Percentiles rank a stretch among this genome's conserved stretches.
phyloP scores from a whole-genome alignment of 2,329 filamentous ascomycete genomes.

The Colletotrichum sojae region DNA sequence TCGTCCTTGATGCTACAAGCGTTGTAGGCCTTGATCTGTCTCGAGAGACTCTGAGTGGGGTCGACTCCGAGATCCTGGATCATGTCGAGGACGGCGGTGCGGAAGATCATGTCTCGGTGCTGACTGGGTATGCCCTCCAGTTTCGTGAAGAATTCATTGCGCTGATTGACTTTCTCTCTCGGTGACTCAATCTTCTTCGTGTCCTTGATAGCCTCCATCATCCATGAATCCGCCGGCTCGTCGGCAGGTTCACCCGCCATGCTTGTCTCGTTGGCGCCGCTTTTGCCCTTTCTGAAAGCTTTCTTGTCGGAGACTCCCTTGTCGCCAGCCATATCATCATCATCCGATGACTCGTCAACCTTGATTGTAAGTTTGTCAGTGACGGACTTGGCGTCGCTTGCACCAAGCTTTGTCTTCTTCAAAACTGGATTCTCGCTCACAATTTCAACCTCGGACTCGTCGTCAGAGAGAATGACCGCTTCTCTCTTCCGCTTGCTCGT shows the following conservation, averaged over 20 bases:
- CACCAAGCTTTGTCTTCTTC: not conserved
- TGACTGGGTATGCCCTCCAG: not conserved
- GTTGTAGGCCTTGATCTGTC: constrained; percentile 13
- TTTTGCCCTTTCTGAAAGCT: not conserved
- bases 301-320: not conserved
- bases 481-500: not conserved
- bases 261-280: not conserved
- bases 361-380: not conserved
- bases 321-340: not conserved
- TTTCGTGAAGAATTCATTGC: constrained; percentile 6
- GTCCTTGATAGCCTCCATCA: not conserved
- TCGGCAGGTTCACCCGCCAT: not conserved
- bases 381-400: not conserved
- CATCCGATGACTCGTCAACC: not conserved
- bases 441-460: not conserved
- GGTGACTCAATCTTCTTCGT: not conserved
- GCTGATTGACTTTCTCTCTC: constrained; percentile 5
- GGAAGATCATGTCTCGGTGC: constrained; percentile 4
- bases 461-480: not conserved
- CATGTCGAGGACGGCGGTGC: constrained; percentile 7
- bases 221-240: constrained; percentile 2
- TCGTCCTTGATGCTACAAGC: not conserved
- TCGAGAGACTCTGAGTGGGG: not conserved
- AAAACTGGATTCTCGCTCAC: not conserved
- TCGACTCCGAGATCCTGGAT: constrained; percentile 2